Percentiles rank a stretch among this genome's conserved stretches.
These are phyloP conservation scores for Globisporangium spinosum DNA, from an alignment of 352 stramenopile genomes.

Conservation along the genomic window DNA sequence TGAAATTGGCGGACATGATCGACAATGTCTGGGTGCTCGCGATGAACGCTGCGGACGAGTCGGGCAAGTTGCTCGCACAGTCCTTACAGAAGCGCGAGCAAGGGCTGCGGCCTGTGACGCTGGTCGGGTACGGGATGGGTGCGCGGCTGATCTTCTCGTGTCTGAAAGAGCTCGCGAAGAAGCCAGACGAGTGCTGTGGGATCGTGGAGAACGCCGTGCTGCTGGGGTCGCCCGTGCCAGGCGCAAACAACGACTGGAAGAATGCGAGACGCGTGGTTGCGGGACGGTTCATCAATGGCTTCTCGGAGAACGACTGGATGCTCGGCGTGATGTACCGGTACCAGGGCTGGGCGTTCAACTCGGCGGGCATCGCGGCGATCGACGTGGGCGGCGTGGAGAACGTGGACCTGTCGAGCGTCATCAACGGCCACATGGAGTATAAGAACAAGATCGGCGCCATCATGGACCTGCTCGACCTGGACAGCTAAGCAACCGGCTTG, in stretches of 20 bases:
- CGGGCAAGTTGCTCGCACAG: constrained; percentile 70
- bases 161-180: constrained; percentile 81
- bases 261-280: constrained; percentile 69
- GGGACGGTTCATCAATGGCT: constrained; percentile 89
- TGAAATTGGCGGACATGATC: constrained; percentile 72
- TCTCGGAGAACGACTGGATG: constrained; percentile 89
- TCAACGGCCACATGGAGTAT: constrained; percentile 84
- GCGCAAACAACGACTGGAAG: constrained; percentile 59
- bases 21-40: constrained; percentile 83
- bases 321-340: constrained; percentile 90
- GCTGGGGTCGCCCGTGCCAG: constrained; percentile 73
- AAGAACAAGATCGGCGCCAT: constrained; percentile 87
- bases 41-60: constrained; percentile 73
- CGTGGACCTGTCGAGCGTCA: constrained; percentile 74
- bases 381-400: constrained; percentile 77
- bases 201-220: constrained; percentile 89
- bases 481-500: constrained; percentile 26
- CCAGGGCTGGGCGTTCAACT: constrained; percentile 77
- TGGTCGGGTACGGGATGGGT: constrained; percentile 89
- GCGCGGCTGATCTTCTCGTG: constrained; percentile 88
- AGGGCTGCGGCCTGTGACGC: constrained; percentile 78
- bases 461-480: constrained; percentile 69
- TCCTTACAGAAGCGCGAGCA: constrained; percentile 65
- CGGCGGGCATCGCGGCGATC: constrained; percentile 64
- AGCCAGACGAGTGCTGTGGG: constrained; percentile 48